phyloP scores from a whole-genome alignment of 805 yeast species.

The Wickerhamiella azymoides region DNA sequence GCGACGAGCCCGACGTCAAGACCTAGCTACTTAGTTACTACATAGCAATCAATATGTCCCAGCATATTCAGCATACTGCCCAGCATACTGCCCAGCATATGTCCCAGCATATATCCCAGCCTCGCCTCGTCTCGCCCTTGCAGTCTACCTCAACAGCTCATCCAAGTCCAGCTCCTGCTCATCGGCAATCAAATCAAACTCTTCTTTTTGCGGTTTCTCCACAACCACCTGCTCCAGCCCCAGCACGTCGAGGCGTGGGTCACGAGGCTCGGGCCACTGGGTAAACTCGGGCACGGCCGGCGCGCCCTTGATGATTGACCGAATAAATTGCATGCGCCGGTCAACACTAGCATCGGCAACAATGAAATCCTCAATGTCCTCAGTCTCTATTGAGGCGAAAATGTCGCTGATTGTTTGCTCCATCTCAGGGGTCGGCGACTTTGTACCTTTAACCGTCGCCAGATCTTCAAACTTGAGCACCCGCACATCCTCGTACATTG shows the following conservation, averaged over 20 bases:
- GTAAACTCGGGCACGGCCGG: not conserved
- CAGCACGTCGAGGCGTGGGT: not conserved
- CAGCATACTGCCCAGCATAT: not conserved
- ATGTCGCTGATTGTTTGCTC: conserved; percentile 11
- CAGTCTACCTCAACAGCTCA: not conserved
- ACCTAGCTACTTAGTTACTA: conserved; percentile 34
- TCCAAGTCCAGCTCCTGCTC: conserved; percentile 9
- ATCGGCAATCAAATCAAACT: conserved; percentile 1
- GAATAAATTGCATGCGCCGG: conserved; percentile 4
- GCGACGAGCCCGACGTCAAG: conserved; percentile 76
- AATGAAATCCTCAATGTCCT: not conserved
- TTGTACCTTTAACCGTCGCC: not conserved
- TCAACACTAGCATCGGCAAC: conserved; percentile 5
- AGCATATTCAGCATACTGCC: too few species aligned
- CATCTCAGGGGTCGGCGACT: conserved; percentile 8
- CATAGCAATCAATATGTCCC: not conserved
- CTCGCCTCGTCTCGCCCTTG: not conserved
- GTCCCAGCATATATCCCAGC: too few species aligned
- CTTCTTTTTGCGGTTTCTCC: not conserved
- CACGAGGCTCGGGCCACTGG: not conserved
- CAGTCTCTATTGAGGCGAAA: conserved; percentile 11
- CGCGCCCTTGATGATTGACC: not conserved
- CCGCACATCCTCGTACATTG: conserved; percentile 15
- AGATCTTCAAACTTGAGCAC: conserved; percentile 2
- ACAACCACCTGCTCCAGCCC: conserved; percentile 7